A percentile compares a stretch with the other conserved stretches of the same genome.
These are phyloP conservation scores for Nepenthes mirabilis DNA, from an alignment of 148 eudicot species.

Conservation along the genomic window DNA sequence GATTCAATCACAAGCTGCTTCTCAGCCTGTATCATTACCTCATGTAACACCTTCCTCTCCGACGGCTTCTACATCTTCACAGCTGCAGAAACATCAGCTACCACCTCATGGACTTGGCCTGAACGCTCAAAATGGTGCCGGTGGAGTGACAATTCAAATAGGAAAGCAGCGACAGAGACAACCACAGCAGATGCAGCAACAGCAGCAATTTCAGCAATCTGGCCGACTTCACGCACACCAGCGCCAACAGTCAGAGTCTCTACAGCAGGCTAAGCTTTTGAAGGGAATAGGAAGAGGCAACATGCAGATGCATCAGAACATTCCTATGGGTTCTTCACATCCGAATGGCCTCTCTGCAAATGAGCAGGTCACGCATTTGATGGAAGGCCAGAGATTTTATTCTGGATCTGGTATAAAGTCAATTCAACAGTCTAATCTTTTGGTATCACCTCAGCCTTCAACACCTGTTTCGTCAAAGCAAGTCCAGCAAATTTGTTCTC, in stretches of 20 bases:
- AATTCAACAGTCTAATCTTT: conserved; percentile 31
- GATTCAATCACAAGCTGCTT: conserved; percentile 37
- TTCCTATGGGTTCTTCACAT: conserved; percentile 33
- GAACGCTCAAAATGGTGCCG: conserved; percentile 33
- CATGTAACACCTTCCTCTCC: conserved; percentile 29
- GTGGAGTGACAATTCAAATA: conserved; percentile 34
- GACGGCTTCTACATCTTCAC: conserved; percentile 31
- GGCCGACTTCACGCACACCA: conserved; percentile 71
- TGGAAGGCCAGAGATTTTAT: conserved; percentile 31
- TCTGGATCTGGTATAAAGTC: conserved; percentile 25
- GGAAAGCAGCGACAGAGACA: conserved; percentile 57
- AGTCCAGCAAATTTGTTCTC: conserved; percentile 31
- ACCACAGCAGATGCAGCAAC: conserved; percentile 24
- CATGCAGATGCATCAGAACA: conserved; percentile 38
- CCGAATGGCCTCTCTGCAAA: conserved; percentile 37
- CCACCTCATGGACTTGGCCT: conserved; percentile 40
- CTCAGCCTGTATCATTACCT: conserved; percentile 38
- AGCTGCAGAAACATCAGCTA: conserved; percentile 45
- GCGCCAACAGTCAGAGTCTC: conserved; percentile 42
- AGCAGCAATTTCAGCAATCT: conserved; percentile 35
- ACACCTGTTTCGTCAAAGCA: conserved; percentile 34
- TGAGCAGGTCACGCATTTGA: conserved; percentile 31
- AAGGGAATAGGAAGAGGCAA: conserved; percentile 66
- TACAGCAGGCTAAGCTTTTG: conserved; percentile 42
- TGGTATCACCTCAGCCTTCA: conserved; percentile 20